These are phyloP conservation scores for Neopestalotiopsis sp. DNA, from an alignment of 2,329 filamentous ascomycete species.

Conservation along the genomic window DNA sequence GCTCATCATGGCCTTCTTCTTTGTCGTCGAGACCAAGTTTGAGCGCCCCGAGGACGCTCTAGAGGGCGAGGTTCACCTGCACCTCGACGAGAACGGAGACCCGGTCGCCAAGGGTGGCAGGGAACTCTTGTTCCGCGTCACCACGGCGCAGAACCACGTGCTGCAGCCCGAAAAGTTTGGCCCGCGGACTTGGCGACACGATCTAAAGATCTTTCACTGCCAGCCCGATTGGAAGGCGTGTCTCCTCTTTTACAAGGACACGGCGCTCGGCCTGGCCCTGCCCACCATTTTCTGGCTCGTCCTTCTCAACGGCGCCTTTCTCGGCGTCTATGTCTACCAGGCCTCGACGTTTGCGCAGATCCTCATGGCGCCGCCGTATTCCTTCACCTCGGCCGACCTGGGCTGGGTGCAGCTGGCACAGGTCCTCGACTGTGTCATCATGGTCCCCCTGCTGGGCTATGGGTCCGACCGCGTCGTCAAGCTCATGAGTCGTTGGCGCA, in stretches of 20 bases:
- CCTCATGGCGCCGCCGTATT: constrained; percentile 27
- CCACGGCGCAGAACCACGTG: constrained; percentile 21
- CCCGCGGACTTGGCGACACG: constrained; percentile 27
- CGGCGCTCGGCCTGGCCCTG: constrained; percentile 22
- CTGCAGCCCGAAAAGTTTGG: constrained; percentile 22
- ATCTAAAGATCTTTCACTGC: constrained; percentile 28
- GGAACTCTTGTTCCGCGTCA: constrained; percentile 17
- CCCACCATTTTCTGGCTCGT: constrained; percentile 30
- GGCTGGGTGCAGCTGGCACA: constrained; percentile 28
- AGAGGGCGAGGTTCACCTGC: constrained; percentile 14
- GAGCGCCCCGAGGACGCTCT: constrained; percentile 20
- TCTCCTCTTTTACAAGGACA: constrained; percentile 26
- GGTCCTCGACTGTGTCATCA: constrained; percentile 26
- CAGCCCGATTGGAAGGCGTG: constrained; percentile 25
- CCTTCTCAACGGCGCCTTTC: constrained; percentile 30
- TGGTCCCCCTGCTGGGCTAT: constrained; percentile 28
- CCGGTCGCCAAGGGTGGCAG: constrained; percentile 1
- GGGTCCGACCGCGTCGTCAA: constrained; percentile 26
- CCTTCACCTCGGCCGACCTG: constrained; percentile 23
- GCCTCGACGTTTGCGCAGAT: constrained; percentile 29
- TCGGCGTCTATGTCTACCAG: constrained; percentile 33
- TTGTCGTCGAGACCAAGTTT: constrained; percentile 28
- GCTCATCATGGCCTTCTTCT: constrained; percentile 23
- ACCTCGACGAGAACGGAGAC: constrained; percentile 10
- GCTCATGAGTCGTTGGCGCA: constrained; percentile 14